These are phyloP conservation scores for Cutaneotrichosporon daszewskae DNA, from an alignment of 1,284 basidiomycete genomes.

Conservation along the genomic window DNA sequence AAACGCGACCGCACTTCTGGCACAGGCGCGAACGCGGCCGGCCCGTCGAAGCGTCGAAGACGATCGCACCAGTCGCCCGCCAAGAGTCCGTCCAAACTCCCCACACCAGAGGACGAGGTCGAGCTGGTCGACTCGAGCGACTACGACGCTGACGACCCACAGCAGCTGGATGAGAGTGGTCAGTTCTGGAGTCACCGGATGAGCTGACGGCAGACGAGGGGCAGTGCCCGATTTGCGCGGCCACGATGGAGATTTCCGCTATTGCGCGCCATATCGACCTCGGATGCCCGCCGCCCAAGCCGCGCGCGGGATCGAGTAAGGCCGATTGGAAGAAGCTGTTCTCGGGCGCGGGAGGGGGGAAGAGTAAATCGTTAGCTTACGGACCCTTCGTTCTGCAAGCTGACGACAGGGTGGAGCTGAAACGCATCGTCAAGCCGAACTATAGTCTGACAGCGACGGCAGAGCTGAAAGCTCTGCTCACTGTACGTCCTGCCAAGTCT, in stretches of 20 bases:
- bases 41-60: no score
- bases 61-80: no score
- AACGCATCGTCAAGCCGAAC: conserved; percentile 45
- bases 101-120: conserved; percentile 12
- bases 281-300: conserved; percentile 37
- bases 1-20: conserved; percentile 1
- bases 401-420: conserved; percentile 26
- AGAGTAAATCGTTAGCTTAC: conserved; percentile 14
- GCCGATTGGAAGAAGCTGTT: conserved; percentile 46
- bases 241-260: conserved; percentile 28
- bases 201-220: conserved; percentile 29
- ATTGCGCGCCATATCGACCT: conserved; percentile 43
- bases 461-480: conserved; percentile 33
- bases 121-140: conserved; percentile 4
- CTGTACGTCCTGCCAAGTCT: conserved; percentile 15
- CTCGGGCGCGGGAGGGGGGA: conserved; percentile 25
- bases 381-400: conserved; percentile 14
- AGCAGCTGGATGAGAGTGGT: conserved; percentile 36
- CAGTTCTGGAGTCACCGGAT: background rate
- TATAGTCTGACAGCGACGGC: conserved; percentile 34
- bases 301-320: conserved; percentile 37
- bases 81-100: no score
- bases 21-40: background rate
- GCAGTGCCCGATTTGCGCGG: conserved; percentile 39
- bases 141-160: conserved; percentile 20